Percentiles rank a stretch among this genome's conserved stretches.
phyloP scores from a whole-genome alignment of 345 rosid species.

The Trapa bicornis region DNA sequence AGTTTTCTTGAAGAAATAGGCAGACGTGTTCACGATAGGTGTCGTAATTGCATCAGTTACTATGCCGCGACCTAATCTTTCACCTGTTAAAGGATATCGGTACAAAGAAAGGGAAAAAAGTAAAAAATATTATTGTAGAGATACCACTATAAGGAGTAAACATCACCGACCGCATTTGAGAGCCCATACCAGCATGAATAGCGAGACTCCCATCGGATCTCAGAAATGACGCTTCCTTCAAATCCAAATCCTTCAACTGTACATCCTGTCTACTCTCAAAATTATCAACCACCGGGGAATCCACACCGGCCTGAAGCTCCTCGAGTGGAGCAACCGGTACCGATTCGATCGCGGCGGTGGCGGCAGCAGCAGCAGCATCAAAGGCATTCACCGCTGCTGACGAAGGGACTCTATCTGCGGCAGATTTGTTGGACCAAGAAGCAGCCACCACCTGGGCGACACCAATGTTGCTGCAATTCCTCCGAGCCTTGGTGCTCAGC shows the following conservation, averaged over 20 bases:
- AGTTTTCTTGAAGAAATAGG: slow-evolving; percentile 80
- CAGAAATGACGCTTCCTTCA: slow-evolving; percentile 42
- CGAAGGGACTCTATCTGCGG: slow-evolving; percentile 27
- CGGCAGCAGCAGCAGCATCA: slow-evolving; percentile 9
- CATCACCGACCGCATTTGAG: not conserved
- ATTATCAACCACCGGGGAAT: slow-evolving; percentile 31
- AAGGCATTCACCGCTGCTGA: slow-evolving; percentile 29
- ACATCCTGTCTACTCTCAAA: slow-evolving; percentile 29
- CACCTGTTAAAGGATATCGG: slow-evolving; percentile 34
- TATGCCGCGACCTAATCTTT: slow-evolving; percentile 88
- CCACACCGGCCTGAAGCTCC: slow-evolving; percentile 22
- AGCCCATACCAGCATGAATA: slow-evolving; percentile 75
- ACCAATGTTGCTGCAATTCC: slow-evolving; percentile 99
- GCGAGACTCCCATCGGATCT: slow-evolving; percentile 78
- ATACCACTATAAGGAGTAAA: not conserved
- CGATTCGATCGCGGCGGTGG: slow-evolving; percentile 27
- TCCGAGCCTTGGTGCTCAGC: slow-evolving; percentile 86
- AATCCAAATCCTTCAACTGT: slow-evolving; percentile 33
- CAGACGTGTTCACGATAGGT: slow-evolving; percentile 89
- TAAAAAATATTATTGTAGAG: not conserved
- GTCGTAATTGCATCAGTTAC: slow-evolving; percentile 96
- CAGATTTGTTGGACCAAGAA: slow-evolving; percentile 62
- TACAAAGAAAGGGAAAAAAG: not conserved
- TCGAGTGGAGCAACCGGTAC: slow-evolving; percentile 22
- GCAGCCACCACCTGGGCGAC: slow-evolving; percentile 98